Evolutionary conservation across 2,329 filamentous ascomycete species (phyloP).

Genomic region (Paraphoma chrysanthemicola): DNA sequence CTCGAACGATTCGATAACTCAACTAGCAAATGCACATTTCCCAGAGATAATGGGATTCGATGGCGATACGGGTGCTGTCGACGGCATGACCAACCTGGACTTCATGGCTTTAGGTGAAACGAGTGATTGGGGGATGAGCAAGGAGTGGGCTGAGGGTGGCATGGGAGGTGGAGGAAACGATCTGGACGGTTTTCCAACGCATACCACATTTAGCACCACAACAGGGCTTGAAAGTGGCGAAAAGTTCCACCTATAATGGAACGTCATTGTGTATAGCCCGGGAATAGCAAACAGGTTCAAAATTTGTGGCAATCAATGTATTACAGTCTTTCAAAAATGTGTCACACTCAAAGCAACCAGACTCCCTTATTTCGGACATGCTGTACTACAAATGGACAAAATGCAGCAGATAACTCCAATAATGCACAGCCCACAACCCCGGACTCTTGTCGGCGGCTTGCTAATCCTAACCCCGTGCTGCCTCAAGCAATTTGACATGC

Average conservation of each 20-base stretch:
- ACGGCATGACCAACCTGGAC: constrained; percentile 36
- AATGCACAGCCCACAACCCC: background rate
- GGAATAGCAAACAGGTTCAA: too few relatives aligned
- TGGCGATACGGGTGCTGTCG: constrained; percentile 7
- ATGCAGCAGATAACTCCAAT: background rate
- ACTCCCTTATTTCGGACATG: background rate
- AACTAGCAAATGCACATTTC: constrained; percentile 42
- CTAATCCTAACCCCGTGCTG: constrained; percentile 27
- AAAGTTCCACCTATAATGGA: background rate
- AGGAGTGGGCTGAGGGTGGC: constrained; percentile 19
- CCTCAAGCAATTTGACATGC: constrained; percentile 43
- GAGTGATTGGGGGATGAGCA: constrained; percentile 22
- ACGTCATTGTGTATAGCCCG: background rate
- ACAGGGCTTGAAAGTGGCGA: background rate
- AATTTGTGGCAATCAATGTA: too few relatives aligned
- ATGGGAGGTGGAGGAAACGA: constrained; percentile 29
- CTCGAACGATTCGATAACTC: constrained; percentile 25
- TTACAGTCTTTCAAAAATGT: too few relatives aligned
- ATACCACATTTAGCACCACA: constrained; percentile 17
- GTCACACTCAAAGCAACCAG: background rate
- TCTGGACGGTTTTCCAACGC: constrained; percentile 39
- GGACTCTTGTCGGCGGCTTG: background rate
- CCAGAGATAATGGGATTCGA: constrained; percentile 33
- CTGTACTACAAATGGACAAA: background rate
- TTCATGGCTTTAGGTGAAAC: constrained; percentile 37